Evolutionary conservation across 176 grass and related monocot species (phyloP).

Genomic region (Dactylis glomerata): DNA sequence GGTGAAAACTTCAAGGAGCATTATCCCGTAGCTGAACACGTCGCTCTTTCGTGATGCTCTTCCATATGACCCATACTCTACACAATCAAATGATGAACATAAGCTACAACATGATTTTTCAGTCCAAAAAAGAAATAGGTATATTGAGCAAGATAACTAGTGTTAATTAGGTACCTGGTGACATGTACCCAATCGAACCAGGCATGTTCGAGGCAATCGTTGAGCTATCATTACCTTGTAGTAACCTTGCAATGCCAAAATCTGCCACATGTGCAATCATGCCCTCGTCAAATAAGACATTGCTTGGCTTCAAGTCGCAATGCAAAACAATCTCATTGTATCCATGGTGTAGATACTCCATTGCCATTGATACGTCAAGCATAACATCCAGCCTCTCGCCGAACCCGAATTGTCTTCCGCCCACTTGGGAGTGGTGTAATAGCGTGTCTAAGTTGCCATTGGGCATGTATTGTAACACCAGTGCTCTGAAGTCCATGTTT

Average conservation of each 20-base stretch:
- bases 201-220: neutral
- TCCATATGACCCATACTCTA: neutral
- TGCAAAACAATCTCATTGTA: neutral
- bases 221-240: neutral
- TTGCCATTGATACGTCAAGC: neutral
- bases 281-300: neutral
- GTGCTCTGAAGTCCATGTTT: neutral
- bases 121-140: neutral
- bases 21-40: neutral
- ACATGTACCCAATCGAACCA: neutral
- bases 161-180: neutral
- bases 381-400: neutral
- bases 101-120: neutral
- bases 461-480: constrained; percentile 3
- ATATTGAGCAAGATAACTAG: neutral
- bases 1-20: neutral
- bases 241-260: neutral
- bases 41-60: neutral
- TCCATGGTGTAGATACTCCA: neutral
- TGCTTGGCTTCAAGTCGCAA: constrained; percentile 2
- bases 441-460: neutral
- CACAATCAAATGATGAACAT: neutral
- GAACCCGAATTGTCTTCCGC: neutral
- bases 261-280: neutral
- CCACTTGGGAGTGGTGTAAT: neutral